A percentile compares a stretch with the other conserved stretches of the same genome.
Evolutionary conservation across 148 eudicot genomes (phyloP).

Genomic region (Fagopyrum esculentum): DNA sequence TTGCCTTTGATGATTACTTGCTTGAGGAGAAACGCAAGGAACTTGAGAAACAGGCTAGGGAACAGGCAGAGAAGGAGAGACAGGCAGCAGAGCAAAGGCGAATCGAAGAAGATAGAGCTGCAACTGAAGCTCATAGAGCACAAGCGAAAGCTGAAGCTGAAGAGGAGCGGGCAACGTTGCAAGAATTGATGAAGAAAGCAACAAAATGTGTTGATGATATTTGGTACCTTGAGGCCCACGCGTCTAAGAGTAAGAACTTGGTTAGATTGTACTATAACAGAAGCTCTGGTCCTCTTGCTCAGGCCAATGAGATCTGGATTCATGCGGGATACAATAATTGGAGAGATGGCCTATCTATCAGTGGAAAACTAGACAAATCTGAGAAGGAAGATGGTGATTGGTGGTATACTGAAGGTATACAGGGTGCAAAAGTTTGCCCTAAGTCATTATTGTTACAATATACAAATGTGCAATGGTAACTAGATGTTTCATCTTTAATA

Average conservation of each 20-base stretch:
- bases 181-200: conserved; percentile 43
- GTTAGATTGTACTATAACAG: conserved; percentile 69
- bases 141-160: conserved; percentile 65
- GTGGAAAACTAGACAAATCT: conserved; percentile 49
- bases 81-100: conserved; percentile 62
- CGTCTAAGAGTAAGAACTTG: conserved; percentile 36
- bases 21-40: conserved; percentile 88
- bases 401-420: conserved; percentile 84
- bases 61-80: conserved; percentile 71
- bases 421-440: neutral
- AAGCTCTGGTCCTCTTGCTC: conserved; percentile 74
- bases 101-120: conserved; percentile 68
- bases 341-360: conserved; percentile 69
- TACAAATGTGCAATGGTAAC: neutral
- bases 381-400: conserved; percentile 54
- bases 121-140: conserved; percentile 70
- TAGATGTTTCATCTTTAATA: neutral
- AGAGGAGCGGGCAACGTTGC: conserved; percentile 38
- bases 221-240: conserved; percentile 65
- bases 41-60: conserved; percentile 56
- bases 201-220: conserved; percentile 38
- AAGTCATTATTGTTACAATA: neutral
- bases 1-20: conserved; percentile 75
- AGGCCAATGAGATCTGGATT: conserved; percentile 74
- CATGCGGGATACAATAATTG: conserved; percentile 88